Base-by-base conservation (phyloP, 2,329 filamentous ascomycete genomes). In the Clarireedia sp. region DNA sequence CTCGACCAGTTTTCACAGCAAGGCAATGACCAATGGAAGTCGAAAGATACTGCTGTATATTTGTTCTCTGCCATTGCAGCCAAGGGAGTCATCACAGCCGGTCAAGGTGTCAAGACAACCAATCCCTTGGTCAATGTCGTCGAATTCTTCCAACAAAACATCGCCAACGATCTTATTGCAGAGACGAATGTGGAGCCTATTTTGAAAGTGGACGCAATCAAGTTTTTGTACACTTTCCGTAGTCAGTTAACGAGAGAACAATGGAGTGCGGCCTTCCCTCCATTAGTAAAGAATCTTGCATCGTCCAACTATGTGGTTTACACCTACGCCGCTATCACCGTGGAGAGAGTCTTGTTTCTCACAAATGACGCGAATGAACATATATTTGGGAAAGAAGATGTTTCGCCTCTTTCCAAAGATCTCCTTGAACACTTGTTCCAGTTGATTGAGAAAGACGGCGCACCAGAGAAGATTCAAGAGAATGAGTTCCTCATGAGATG, bases 401-500 rank as follows among this genome's bases (percentile, higher is more conserved):
- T 99, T 54, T 81, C 86, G 57, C 86, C 87, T 0, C 82, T 94
- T 59, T 83, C 92, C 23, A 91, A 90, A 70, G 90, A 95, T 63
- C 80, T 99, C 2, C 76, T 97, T 19, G 80, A 89, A 53, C 92
- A 97, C 67, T 78, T 99, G 12, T 97, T 99, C 78, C 85, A 86
- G 61, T 78, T 99, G 51, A 90, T 99, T 62, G 88, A 95, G 68
- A 89, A 87, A 68, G 87, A 96, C 64, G 78, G 79, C 3, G 86
- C 87, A 10, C 87, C 95, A 1, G 83, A 92, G 61, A 99, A 97
- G 77, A 84, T 99, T 59, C 94, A 99, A 68, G 94, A 99, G 72
- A 99, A 99, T 68, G 94, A 99, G 69, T 99, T 97, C 70, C 72
- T 99, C 67, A 97, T 99, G 91, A 89, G 90, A 65, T 99, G 94